Evolutionary conservation across 1,284 basidiomycete genomes (phyloP), one percentile per base, ranked within the genome.

Genomic region (Cryptococcus amylolentus): DNA sequence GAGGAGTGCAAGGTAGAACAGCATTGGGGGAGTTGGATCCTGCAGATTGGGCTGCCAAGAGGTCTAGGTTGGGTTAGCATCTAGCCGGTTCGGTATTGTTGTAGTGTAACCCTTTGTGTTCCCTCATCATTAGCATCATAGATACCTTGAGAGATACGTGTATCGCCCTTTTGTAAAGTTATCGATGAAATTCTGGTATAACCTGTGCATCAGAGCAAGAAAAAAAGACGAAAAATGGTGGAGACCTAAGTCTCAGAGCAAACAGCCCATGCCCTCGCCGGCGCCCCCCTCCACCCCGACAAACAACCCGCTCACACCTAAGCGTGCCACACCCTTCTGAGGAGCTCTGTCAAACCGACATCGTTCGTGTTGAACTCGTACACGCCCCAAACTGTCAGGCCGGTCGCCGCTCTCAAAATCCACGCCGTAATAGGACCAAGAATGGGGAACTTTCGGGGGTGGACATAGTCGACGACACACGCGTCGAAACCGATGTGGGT

Each of bases 281-380:
- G 40, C 40, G 10, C 40, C 4, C 40, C 8, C n/a, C 5, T 31
- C 5, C 31, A 31, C 31, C 31, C 31, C 31, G 7, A 35, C 31
- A 35, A 23, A 35, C 31, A 35, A 1, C 31, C 31, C 31, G 31
- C 31, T 35, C 31, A 4, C 26, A 20, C 49, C 69, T 76, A 88
- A 54, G 85, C 86, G 55, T 80, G 79, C 87, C 87, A 89, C 54
- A 83, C 77, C 72, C 82, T 81, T 61, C 81, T 78, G 65, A 87
- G 81, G 63, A 88, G 76, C 78, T 88, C 88, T 38, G 87, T 88
- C 62, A 89, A 77, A 66, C 94, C 94, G 69, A 98, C 86, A 72
- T 98, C 95, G 76, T 94, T 91, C 44, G 93, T 96, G 81, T 96
- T 95, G 82, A 96, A 96, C 77, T 94, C 88, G 80, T 97, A 98